phyloP scores from a whole-genome alignment of 345 rosid genomes.

The Psidium guajava region DNA sequence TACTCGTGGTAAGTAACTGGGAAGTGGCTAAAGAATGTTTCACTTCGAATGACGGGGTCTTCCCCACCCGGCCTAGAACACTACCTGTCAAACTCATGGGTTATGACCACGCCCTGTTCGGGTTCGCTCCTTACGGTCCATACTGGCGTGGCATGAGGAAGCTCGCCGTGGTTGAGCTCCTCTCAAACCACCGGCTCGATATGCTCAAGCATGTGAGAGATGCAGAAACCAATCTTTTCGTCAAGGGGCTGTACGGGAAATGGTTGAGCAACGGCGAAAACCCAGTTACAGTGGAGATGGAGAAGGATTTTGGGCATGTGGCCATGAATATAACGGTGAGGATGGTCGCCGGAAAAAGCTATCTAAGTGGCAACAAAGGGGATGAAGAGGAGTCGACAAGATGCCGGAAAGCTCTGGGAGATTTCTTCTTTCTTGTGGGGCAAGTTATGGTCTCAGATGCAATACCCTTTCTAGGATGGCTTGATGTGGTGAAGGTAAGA shows the following conservation, averaged over 20 bases:
- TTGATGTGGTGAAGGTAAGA: conserved; percentile 8
- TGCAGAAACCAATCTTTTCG: conserved; percentile 1
- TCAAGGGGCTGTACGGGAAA: conserved; percentile 5
- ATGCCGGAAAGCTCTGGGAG: conserved; percentile 4
- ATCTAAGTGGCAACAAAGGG: background rate
- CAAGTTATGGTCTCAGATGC: conserved; percentile 13
- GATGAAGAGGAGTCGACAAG: conserved; percentile 7
- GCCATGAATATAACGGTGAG: conserved; percentile 16
- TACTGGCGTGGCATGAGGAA: conserved; percentile 27
- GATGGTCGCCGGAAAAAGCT: conserved; percentile 16
- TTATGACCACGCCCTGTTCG: conserved; percentile 12
- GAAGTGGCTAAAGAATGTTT: conserved; percentile 23
- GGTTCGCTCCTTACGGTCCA: conserved; percentile 19
- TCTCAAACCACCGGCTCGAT: conserved; percentile 16
- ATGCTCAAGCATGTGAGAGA: conserved; percentile 19
- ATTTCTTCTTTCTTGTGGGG: conserved; percentile 9
- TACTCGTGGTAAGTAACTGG: conserved; percentile 12
- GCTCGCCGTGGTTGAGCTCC: conserved; percentile 14
- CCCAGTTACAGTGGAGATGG: conserved; percentile 8
- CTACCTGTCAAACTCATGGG: conserved; percentile 14
- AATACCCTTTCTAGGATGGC: conserved; percentile 22
- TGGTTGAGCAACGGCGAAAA: conserved; percentile 8
- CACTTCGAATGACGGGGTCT: conserved; percentile 12
- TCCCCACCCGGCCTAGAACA: conserved; percentile 8
- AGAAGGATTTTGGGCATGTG: conserved; percentile 7